Evolutionary conservation across 768 basidiomycete species (phyloP).

Genomic region (Holtermanniella nyarrowii): DNA sequence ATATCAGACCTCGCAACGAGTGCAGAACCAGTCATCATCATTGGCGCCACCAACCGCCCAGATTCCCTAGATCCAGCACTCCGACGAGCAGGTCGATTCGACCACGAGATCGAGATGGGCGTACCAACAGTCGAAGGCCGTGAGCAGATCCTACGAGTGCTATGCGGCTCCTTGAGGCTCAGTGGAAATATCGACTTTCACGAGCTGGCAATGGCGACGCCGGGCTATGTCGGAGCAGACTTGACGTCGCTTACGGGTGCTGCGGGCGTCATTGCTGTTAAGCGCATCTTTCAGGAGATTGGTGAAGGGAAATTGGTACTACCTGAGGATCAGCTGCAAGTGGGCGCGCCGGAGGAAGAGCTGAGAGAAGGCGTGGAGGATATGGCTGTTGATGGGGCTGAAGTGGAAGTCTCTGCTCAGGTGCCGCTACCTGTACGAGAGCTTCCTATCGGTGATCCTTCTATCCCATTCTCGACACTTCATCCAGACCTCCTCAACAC

Average conservation of each 20-base stretch:
- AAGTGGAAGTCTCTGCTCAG: conserved; percentile 1
- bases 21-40: conserved; percentile 83
- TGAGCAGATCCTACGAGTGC: conserved; percentile 75
- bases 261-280: conserved; percentile 91
- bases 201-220: conserved; percentile 79
- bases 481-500: conserved; percentile 44
- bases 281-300: conserved; percentile 75
- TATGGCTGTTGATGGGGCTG: conserved; percentile 38
- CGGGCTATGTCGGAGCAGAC: conserved; percentile 96
- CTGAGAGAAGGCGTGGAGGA: conserved; percentile 23
- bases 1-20: conserved; percentile 85
- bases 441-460: conserved; percentile 12
- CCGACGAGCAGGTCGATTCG: conserved; percentile 85
- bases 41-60: conserved; percentile 91
- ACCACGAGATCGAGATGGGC: conserved; percentile 95
- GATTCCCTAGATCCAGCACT: conserved; percentile 91
- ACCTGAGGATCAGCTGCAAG: conserved; percentile 5
- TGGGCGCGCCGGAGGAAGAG: conserved; percentile 22
- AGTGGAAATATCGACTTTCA: conserved; percentile 80
- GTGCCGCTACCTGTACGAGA: conserved; percentile 11
- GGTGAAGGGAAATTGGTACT: conserved; percentile 45
- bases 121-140: conserved; percentile 87
- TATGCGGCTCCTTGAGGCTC: conserved; percentile 72
- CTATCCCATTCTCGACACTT: conserved; percentile 43
- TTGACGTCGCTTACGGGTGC: conserved; percentile 79